Base-by-base conservation (phyloP, 2,329 filamentous ascomycete genomes). In the Penicillium sp. region DNA sequence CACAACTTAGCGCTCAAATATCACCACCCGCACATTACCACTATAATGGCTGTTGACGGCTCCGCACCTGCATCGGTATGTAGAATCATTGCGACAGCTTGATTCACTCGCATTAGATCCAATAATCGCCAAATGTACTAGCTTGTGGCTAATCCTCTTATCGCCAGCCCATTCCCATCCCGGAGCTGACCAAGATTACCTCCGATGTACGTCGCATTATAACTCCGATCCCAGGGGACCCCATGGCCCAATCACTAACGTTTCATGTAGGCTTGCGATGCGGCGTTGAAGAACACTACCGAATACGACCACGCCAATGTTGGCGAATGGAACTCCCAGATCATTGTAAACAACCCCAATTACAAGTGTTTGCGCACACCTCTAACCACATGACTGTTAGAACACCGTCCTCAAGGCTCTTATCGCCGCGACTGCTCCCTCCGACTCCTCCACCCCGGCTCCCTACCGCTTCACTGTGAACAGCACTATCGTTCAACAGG, bases 381-480 rank as follows among this genome's bases (percentile, higher is more conserved):
- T 22, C n/a, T 26, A 52, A 53, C 49, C 46, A 52, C 51, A 27
- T 8, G 14, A 21, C 2, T 35, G 5, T 11, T 29, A 78, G 76
- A 77, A 75, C 61, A 64, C 70, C 57, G 69, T 76, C 60, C 70
- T 78, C 47, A 71, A 77, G 62, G 66, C 73, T 43, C 71, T 79
- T 60, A 74, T 79, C 58, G 55, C 70, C 54, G 76, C 77, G 47
- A 77, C 77, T 37, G 69, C 74, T 26, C 71, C 75, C 24, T 64
- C 70, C 48, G 68, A 72, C 22, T 59, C 70, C 43, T 64, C 70
- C 41, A 65, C 71, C 5, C 65, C 77, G 14, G 71, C 84, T 26
- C 88, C 90, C 5, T 96, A 88, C 85, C 98, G 98, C 78, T 98
- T 93, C 79, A 91, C 92, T 67, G 92, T 96, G 79, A 98, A 96